Evolutionary conservation across 78 protist species (phyloP).

Genomic region (Protostelium mycophagum): DNA sequence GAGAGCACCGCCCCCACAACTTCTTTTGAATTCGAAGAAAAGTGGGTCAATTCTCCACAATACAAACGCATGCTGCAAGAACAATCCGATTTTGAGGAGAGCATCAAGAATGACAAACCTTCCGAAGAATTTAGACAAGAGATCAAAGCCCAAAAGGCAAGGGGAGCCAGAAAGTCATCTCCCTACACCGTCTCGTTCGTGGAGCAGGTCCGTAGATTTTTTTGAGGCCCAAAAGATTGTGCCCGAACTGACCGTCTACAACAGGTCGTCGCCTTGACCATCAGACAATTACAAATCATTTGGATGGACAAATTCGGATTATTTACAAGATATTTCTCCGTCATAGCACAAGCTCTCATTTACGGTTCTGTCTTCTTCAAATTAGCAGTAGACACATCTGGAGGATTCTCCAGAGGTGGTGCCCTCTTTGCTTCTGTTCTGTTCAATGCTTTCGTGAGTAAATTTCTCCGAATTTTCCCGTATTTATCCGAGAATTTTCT

Average conservation of each 20-base stretch:
- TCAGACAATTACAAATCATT: slow-evolving; percentile 9
- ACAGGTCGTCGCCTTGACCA: slow-evolving; percentile 14
- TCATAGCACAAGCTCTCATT: slow-evolving; percentile 18
- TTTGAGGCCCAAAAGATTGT: too few species aligned
- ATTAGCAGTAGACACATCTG: neutral
- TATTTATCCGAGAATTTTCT: neutral
- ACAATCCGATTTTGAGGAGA: slow-evolving; percentile 14
- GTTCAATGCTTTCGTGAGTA: slow-evolving; percentile 12
- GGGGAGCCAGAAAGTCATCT: slow-evolving; percentile 5
- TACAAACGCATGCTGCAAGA: neutral
- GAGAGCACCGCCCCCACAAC: slow-evolving; percentile 34
- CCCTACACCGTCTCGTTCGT: slow-evolving; percentile 1
- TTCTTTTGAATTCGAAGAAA: slow-evolving; percentile 29
- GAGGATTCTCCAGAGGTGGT: slow-evolving; percentile 39
- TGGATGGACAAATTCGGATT: slow-evolving; percentile 21
- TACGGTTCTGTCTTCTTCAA: slow-evolving; percentile 26
- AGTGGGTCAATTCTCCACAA: slow-evolving; percentile 13
- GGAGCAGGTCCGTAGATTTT: slow-evolving; percentile 2
- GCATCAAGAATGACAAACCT: slow-evolving; percentile 18
- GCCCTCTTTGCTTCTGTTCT: slow-evolving; percentile 15
- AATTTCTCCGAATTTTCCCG: too few species aligned
- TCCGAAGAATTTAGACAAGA: slow-evolving; percentile 9
- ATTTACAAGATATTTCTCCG: neutral
- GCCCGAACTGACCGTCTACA: neutral
- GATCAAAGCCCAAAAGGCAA: slow-evolving; percentile 18